Evolutionary conservation across 23 red algal species (phyloP), one percentile per base, ranked within the genome.

Genomic region (Porphyridium purpureum): DNA sequence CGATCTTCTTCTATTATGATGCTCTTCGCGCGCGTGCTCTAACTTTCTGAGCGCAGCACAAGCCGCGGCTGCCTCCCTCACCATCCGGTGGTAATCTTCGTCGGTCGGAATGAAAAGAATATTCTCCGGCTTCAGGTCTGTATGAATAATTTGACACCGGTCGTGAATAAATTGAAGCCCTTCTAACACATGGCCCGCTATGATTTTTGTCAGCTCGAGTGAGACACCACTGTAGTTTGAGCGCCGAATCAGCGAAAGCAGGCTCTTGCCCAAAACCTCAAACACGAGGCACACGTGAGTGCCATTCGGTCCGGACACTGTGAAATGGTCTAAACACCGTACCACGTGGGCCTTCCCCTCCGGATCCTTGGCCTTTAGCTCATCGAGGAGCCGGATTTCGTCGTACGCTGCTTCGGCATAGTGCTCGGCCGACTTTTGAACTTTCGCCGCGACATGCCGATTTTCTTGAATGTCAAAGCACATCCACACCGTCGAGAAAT

Each of bases 61-160:
- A n/a, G n/a, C n/a, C n/a, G n/a, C n/a, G n/a, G n/a, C n/a, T n/a
- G n/a, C n/a, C n/a, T n/a, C n/a, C n/a, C n/a, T n/a, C n/a, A n/a
- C n/a, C n/a, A n/a, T n/a, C n/a, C n/a, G n/a, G n/a, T n/a, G n/a
- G n/a, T n/a, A n/a, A n/a, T n/a, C n/a, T n/a, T n/a, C n/a, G n/a
- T n/a, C n/a, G 38, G 38, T 44, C 11, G 65, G 71, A 35, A 68
- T 60, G 35, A 84, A 79, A 22, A 94, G 52, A 47, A 82, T 56
- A 55, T 94, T 94, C 53, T 94, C 88, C 7, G 88, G 88, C 54
- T 94, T 94, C 14, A 94, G 26, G 50, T 94, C 88, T 15, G 88
- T 94, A 33, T 94, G 88, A 40, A 94, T 84, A 22, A 94, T 83
- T n/a, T 59, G 47, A 50, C 88, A 84, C 6, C 35, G 21, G 20